Conservation (phyloP, 225 moss, liverwort and hornwort genomes). For the Neckera pumila region DNA sequence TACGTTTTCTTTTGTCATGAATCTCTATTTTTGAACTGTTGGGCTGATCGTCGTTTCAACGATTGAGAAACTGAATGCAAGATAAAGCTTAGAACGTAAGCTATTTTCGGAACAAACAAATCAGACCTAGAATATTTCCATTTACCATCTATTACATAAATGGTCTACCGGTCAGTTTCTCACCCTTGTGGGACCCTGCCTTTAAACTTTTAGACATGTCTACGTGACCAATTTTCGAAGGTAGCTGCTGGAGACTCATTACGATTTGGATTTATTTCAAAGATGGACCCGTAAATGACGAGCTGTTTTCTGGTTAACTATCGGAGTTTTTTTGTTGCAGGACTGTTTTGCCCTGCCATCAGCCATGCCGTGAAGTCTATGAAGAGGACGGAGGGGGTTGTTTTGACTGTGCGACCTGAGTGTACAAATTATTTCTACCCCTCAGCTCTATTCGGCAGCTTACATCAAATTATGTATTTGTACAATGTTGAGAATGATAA, state of each 20-base stretch:
- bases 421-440: constrained; percentile 21
- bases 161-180: background rate
- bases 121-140: background rate
- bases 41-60: background rate
- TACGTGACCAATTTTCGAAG: background rate
- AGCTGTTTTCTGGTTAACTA: background rate
- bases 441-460: background rate
- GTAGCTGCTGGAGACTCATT: background rate
- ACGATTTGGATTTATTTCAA: background rate
- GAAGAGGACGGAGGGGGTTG: constrained; percentile 61
- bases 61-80: background rate
- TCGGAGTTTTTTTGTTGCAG: constrained; percentile 21
- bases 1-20: background rate
- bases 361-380: constrained; percentile 66
- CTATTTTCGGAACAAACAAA: background rate
- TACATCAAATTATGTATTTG: background rate
- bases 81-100: background rate
- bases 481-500: background rate
- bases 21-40: background rate
- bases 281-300: background rate
- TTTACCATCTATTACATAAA: too few species aligned
- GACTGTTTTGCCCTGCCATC: constrained; percentile 66
- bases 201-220: background rate
- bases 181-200: background rate
- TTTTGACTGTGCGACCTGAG: constrained; percentile 69